Evolutionary conservation across 78 protist species (phyloP).

Genomic region (Dictyostelium discoideum): DNA sequence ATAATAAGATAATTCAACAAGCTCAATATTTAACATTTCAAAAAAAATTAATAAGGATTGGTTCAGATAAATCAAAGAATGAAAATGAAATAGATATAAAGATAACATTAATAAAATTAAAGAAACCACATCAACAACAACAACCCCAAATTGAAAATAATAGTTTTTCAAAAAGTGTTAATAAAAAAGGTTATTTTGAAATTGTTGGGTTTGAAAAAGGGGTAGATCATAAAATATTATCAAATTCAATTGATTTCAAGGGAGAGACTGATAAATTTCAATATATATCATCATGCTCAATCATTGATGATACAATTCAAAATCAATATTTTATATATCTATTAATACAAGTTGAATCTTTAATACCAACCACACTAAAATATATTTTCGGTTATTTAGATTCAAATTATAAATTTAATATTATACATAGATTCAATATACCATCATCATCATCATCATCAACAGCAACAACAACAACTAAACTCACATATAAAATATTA

Average conservation of each 20-base stretch:
- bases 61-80: not conserved
- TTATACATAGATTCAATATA: not conserved
- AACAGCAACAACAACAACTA: not conserved
- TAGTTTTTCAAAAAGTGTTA: not conserved
- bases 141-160: not conserved
- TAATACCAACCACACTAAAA: not conserved
- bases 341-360: not conserved
- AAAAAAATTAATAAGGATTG: not conserved
- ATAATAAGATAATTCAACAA: not conserved
- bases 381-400: not conserved
- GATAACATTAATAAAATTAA: not conserved
- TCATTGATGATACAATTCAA: not conserved
- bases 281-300: not conserved
- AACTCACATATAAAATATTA: not conserved
- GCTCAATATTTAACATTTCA: not conserved
- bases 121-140: not conserved
- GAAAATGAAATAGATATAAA: not conserved
- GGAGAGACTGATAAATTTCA: not conserved
- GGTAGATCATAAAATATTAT: not conserved
- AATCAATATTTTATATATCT: not conserved
- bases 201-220: slow-evolving; percentile 2
- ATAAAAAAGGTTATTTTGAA: slow-evolving; percentile 13
- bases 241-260: not conserved
- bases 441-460: not conserved
- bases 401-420: not conserved